Conservation (phyloP, 768 basidiomycete species). For the Hydnum rufescens region DNA sequence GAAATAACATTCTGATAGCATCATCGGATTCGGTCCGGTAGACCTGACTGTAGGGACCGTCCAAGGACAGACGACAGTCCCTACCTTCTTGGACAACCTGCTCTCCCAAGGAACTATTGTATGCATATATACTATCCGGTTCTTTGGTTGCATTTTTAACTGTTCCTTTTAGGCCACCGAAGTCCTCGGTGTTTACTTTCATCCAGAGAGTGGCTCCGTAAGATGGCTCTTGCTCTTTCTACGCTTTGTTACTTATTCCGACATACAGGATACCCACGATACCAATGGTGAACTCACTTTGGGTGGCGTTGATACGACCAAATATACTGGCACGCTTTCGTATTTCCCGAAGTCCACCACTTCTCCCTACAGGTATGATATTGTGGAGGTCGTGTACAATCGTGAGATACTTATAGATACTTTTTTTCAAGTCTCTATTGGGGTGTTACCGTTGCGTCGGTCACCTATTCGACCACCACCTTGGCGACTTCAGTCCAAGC, state of each 20-base stretch:
- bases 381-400: too few species aligned
- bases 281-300: not conserved
- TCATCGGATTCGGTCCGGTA: not conserved
- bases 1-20: not conserved
- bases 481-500: not conserved
- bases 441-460: not conserved
- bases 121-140: not conserved
- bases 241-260: too few species aligned
- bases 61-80: not conserved
- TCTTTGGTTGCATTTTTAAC: not conserved
- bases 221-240: too few species aligned
- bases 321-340: not conserved
- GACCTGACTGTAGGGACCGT: not conserved
- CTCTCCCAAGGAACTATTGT: not conserved
- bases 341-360: not conserved
- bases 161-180: not conserved
- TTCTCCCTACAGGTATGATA: not conserved
- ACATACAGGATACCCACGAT: not conserved
- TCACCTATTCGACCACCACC: not conserved
- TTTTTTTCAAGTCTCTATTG: not conserved
- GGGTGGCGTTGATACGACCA: not conserved
- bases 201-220: not conserved
- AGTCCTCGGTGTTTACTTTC: constrained; percentile 1
- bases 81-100: not conserved
- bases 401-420: not conserved